Evolutionary conservation across 805 yeast genomes (phyloP).

Genomic region (Starmerella roubikii): DNA sequence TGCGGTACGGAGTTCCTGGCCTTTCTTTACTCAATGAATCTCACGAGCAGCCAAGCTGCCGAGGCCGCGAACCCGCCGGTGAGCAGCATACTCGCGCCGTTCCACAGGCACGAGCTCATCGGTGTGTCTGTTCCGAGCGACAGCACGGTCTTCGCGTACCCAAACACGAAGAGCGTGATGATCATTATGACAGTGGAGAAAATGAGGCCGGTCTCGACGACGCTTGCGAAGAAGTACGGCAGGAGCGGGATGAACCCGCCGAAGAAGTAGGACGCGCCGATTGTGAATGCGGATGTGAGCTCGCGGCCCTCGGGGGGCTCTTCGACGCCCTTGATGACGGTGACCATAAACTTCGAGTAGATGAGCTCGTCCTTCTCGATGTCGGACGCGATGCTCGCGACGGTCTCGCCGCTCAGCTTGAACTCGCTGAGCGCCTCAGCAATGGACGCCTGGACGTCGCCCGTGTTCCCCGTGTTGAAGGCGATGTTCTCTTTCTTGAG

Average conservation of each 20-base stretch:
- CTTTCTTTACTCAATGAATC: constrained; percentile 50
- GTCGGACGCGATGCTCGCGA: constrained; percentile 59
- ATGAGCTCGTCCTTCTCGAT: constrained; percentile 63
- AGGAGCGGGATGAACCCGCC: constrained; percentile 88
- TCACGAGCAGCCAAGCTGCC: constrained; percentile 87
- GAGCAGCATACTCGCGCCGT: constrained; percentile 84
- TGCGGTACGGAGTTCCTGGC: no score
- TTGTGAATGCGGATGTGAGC: constrained; percentile 73
- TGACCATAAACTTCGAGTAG: constrained; percentile 74
- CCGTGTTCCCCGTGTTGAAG: constrained; percentile 13
- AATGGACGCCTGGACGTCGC: constrained; percentile 54
- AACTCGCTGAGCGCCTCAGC: constrained; percentile 69
- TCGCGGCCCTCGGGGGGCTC: constrained; percentile 92
- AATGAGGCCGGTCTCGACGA: constrained; percentile 66
- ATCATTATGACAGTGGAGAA: constrained; percentile 69
- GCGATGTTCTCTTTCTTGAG: constrained; percentile 21
- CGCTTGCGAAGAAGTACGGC: constrained; percentile 73
- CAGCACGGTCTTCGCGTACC: constrained; percentile 68
- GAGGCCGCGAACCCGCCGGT: constrained; percentile 97
- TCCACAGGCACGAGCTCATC: constrained; percentile 33
- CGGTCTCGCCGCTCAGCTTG: constrained; percentile 54
- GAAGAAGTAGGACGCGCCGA: constrained; percentile 74
- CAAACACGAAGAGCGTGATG: constrained; percentile 74
- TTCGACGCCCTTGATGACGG: constrained; percentile 83
- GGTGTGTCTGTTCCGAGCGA: constrained; percentile 72